These are phyloP conservation scores for Ilyonectria sp. DNA, from an alignment of 2,329 filamentous ascomycete genomes.

Conservation along the genomic window DNA sequence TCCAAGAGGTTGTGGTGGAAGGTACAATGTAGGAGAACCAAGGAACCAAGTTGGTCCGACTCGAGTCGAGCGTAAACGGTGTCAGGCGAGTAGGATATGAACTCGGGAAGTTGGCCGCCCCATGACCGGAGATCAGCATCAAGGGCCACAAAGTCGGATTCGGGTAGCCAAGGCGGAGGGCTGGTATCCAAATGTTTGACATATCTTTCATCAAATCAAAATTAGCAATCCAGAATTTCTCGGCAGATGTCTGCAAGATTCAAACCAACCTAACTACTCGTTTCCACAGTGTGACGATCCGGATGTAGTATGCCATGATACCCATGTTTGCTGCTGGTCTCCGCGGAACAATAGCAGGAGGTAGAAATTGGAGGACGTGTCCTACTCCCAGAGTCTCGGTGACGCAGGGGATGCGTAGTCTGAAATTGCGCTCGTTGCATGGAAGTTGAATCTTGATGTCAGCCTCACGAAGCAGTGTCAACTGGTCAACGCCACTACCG, in stretches of 20 bases:
- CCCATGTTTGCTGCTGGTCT: slow-evolving; percentile 60
- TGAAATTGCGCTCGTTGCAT: slow-evolving; percentile 58
- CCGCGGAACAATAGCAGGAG: slow-evolving; percentile 56
- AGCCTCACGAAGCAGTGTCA: slow-evolving; percentile 56
- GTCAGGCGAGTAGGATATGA: slow-evolving; percentile 59
- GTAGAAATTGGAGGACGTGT: slow-evolving; percentile 58
- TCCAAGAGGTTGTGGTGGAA: slow-evolving; percentile 63
- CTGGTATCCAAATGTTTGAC: slow-evolving; percentile 59
- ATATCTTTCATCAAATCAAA: slow-evolving; percentile 48
- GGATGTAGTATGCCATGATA: slow-evolving; percentile 61
- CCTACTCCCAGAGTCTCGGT: slow-evolving; percentile 59
- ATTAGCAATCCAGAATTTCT: slow-evolving; percentile 24
- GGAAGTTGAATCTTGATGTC: slow-evolving; percentile 60
- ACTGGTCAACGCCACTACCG: slow-evolving; percentile 56
- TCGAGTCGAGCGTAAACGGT: slow-evolving; percentile 63
- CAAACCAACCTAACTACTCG: slow-evolving; percentile 54
- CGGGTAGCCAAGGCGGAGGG: slow-evolving; percentile 59
- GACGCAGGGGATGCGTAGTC: slow-evolving; percentile 57
- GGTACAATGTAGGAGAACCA: slow-evolving; percentile 62
- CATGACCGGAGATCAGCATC: slow-evolving; percentile 58
- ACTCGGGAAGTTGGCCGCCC: slow-evolving; percentile 60
- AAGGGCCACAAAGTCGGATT: slow-evolving; percentile 60
- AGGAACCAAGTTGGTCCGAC: slow-evolving; percentile 61
- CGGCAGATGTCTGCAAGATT: background rate
- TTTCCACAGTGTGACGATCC: slow-evolving; percentile 59